A percentile compares a stretch with the other conserved stretches of the same genome.
Evolutionary conservation across 2,329 filamentous ascomycete genomes (phyloP).

Genomic region (Aureobasidium uvarum): DNA sequence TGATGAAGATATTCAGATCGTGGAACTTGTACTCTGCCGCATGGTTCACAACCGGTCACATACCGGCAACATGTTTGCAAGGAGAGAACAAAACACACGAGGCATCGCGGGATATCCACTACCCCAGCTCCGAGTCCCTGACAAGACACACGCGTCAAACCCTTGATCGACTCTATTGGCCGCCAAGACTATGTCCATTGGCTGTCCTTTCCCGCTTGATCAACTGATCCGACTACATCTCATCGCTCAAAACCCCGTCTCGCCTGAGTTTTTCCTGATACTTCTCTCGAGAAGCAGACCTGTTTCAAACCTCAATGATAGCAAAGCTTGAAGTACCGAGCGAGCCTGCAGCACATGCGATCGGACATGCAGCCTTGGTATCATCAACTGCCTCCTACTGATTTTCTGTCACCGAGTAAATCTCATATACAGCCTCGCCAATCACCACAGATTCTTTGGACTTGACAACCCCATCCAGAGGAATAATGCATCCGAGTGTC

Average conservation of each 20-base stretch:
- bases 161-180: neutral
- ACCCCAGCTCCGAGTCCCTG: conserved; percentile 1
- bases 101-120: neutral
- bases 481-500: neutral
- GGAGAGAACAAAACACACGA: neutral
- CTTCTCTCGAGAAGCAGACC: neutral
- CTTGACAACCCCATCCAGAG: neutral
- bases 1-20: no score
- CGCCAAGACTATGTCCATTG: neutral
- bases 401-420: neutral
- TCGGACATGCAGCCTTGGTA: neutral
- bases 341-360: neutral
- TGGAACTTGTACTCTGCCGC: no score
- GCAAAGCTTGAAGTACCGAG: neutral
- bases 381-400: neutral
- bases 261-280: neutral
- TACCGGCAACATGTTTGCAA: neutral
- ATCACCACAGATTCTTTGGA: no score
- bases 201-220: neutral
- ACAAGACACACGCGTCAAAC: neutral
- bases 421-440: no score
- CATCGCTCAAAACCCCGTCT: neutral
- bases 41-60: neutral
- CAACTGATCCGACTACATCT: neutral
- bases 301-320: neutral